Evolutionary conservation across 2,329 filamentous ascomycete species (phyloP).

Genomic region (Paecilomyces dactylethromorphus): DNA sequence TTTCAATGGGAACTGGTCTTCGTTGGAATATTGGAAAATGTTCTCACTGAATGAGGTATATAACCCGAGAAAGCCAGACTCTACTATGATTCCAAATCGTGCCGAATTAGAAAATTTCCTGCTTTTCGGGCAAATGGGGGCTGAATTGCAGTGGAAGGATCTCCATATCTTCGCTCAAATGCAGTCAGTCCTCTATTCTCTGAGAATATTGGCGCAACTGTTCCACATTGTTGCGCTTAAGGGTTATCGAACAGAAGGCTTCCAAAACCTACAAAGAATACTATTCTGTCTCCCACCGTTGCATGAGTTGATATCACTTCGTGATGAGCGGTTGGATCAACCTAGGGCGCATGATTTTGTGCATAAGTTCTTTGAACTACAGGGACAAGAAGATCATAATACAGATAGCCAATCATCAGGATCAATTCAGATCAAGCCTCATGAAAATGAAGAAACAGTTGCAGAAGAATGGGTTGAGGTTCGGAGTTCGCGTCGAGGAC

Average conservation of each 20-base stretch:
- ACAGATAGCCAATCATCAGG: not conserved
- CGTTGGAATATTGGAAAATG: constrained; percentile 23
- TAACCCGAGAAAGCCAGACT: constrained; percentile 5
- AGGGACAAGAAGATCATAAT: not conserved
- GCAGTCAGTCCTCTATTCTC: constrained; percentile 55
- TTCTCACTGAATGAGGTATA: constrained; percentile 27
- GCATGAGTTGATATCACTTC: constrained; percentile 19
- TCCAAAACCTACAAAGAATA: constrained; percentile 8
- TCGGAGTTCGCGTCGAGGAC: not conserved
- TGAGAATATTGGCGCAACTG: constrained; percentile 54
- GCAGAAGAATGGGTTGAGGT: not conserved
- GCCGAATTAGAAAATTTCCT: constrained; percentile 22
- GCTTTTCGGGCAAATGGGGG: constrained; percentile 18
- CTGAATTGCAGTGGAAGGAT: constrained; percentile 48
- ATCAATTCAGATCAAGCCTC: not conserved
- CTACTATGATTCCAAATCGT: constrained; percentile 9
- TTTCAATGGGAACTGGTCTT: constrained; percentile 6
- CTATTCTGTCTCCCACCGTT: constrained; percentile 22
- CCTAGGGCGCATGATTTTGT: not conserved
- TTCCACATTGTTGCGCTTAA: constrained; percentile 15
- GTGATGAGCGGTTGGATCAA: constrained; percentile 11
- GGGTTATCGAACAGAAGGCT: constrained; percentile 1
- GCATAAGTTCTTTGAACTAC: not conserved
- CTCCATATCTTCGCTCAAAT: constrained; percentile 58
- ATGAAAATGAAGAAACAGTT: not conserved